Percentiles rank a stretch among this genome's conserved stretches.
These are phyloP conservation scores for Botryotinia calthae DNA, from an alignment of 2,329 filamentous ascomycete species.

Conservation along the genomic window DNA sequence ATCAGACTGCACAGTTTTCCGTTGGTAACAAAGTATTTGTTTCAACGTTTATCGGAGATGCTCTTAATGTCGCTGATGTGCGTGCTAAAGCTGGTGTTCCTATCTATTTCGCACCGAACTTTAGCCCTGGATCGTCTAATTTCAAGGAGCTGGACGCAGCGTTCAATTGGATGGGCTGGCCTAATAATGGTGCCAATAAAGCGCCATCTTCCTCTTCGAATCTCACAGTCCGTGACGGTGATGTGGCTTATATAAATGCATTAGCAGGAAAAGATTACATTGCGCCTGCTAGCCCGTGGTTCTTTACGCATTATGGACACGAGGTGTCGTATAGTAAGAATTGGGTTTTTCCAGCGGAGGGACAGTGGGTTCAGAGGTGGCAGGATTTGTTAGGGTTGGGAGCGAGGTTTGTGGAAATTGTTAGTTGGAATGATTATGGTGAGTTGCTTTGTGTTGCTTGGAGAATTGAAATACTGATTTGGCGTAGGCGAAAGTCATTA, in stretches of 20 bases:
- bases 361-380: conserved; percentile 13
- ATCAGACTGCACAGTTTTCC: conserved; percentile 39
- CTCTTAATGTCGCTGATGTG: conserved; percentile 42
- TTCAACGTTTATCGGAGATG: conserved; percentile 52
- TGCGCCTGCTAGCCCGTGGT: conserved; percentile 17
- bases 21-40: conserved; percentile 40
- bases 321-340: conserved; percentile 21
- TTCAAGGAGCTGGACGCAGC: conserved; percentile 14
- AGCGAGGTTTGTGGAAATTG: conserved; percentile 10
- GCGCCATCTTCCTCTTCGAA: background rate
- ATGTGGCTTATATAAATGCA: background rate
- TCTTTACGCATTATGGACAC: conserved; percentile 13
- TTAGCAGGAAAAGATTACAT: conserved; percentile 7
- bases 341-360: conserved; percentile 17
- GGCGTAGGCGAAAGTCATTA: conserved; percentile 17
- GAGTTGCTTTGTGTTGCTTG: background rate
- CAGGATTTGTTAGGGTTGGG: background rate
- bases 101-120: conserved; percentile 24
- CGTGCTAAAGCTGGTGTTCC: conserved; percentile 33
- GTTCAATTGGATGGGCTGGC: conserved; percentile 20
- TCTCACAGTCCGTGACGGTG: background rate
- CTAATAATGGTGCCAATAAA: conserved; percentile 17
- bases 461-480: background rate
- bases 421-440: conserved; percentile 22
- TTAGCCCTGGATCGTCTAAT: background rate